Evolutionary conservation across 2,329 filamentous ascomycete genomes (phyloP), one percentile per base, ranked within the genome.

Genomic region (Aspergillus sp.): DNA sequence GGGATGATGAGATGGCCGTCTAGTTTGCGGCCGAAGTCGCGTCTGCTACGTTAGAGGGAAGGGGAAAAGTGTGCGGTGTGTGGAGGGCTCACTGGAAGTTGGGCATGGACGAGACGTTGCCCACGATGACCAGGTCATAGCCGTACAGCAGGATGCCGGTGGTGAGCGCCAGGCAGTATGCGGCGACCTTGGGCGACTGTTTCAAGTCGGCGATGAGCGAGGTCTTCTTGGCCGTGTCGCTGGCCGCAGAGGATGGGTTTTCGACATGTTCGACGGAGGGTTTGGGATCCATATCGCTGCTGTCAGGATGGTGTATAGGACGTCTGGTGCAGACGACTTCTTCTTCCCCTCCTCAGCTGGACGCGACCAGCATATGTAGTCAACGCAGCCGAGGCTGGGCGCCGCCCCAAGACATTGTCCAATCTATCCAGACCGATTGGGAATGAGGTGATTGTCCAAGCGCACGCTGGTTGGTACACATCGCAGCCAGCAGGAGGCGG

Each of bases 1-100:
- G 76, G 75, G 17, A 75, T 68, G 36, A 72, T 76, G 38, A 66
- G 49, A n/a, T 57, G 60, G 11, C 67, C 51, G 36, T 66, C 62
- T 2, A 58, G 54, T 17, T 62, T 57, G 41, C 72, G 57, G 13
- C 59, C 73, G 49, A 70, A 76, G 45, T 73, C 53, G 19, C 46
- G 55, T 40, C 67, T 48, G 4, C 14, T 13, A 13, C n/a, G 32
- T 52, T 47, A 56, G 54, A 33, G 10, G 16, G 13, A 16, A 9
- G 7, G 38, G 24, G 4, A 32, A 10, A 30, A 3, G 6, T 16
- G 16, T 40, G 7, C 10, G 17, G 16, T 2, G 6, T 22, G 30
- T 13, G 11, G 16, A 4, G 9, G 4, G 24, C 55, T 54, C 52
- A 59, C 58, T 60, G 57, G 40, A 60, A 60, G 7, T 54, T 53